Evolutionary conservation across 1,284 basidiomycete species (phyloP).

Genomic region (Leccinum pallidistipes): DNA sequence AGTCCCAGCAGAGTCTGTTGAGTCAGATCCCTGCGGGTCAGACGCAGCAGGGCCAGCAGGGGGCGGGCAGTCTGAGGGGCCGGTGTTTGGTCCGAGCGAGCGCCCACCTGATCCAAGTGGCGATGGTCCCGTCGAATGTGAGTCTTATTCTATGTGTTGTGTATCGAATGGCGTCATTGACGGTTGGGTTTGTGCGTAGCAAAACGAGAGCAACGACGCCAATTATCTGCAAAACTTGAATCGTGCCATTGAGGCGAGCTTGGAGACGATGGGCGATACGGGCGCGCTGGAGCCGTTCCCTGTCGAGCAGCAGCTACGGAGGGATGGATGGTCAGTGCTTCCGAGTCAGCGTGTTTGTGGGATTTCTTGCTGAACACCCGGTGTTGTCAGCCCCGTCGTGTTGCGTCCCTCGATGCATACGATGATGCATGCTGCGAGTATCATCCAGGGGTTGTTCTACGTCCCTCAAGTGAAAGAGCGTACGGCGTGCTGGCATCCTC

Average conservation of each 20-base stretch:
- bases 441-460: slow-evolving; percentile 63
- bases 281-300: slow-evolving; percentile 43
- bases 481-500: slow-evolving; percentile 44
- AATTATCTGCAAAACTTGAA: slow-evolving; percentile 59
- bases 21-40: too few relatives aligned
- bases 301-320: slow-evolving; percentile 51
- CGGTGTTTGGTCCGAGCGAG: too few relatives aligned
- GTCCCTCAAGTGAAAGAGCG: slow-evolving; percentile 64
- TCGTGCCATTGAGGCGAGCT: slow-evolving; percentile 52
- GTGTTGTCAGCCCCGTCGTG: slow-evolving; percentile 54
- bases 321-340: slow-evolving; percentile 53
- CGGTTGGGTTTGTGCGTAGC: slow-evolving; percentile 15
- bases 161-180: slow-evolving; percentile 1
- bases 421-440: slow-evolving; percentile 56
- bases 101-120: slow-evolving; percentile 42
- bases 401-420: slow-evolving; percentile 53
- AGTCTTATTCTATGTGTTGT: slow-evolving; percentile 3
- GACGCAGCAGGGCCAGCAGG: too few relatives aligned
- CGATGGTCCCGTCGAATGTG: slow-evolving; percentile 67
- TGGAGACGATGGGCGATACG: slow-evolving; percentile 17
- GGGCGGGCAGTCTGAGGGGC: too few relatives aligned
- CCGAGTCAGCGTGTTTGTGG: not conserved
- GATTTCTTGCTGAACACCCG: not conserved
- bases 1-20: too few relatives aligned
- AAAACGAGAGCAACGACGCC: slow-evolving; percentile 36